These are phyloP conservation scores for Anthostomella pinea DNA, from an alignment of 2,329 filamentous ascomycete species.

Conservation along the genomic window DNA sequence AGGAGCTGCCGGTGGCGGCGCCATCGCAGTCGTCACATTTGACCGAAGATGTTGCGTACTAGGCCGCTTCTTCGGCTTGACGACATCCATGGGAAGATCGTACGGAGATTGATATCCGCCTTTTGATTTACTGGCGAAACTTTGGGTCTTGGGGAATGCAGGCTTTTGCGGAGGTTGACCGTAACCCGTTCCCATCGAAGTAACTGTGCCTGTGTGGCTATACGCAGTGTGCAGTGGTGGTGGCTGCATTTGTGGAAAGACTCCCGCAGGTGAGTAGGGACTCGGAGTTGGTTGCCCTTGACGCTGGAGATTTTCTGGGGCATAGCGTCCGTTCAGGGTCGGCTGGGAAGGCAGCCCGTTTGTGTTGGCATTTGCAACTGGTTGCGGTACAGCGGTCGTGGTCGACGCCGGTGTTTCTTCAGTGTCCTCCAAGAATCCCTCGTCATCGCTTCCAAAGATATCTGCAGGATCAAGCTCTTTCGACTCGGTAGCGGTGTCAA, in stretches of 20 bases:
- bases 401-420: conserved; percentile 34
- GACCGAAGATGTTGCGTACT: conserved; percentile 53
- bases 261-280: conserved; percentile 49
- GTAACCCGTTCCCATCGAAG: conserved; percentile 34
- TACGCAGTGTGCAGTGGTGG: conserved; percentile 27
- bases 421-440: conserved; percentile 77
- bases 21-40: conserved; percentile 17
- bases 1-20: conserved; percentile 49
- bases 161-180: conserved; percentile 39
- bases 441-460: conserved; percentile 79
- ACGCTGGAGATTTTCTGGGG: conserved; percentile 26
- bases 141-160: conserved; percentile 63
- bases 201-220: conserved; percentile 25
- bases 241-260: conserved; percentile 22
- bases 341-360: conserved; percentile 21
- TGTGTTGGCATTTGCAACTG: conserved; percentile 5
- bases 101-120: conserved; percentile 93
- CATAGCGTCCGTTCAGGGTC: conserved; percentile 35
- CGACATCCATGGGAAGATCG: conserved; percentile 87
- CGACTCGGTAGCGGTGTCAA: conserved; percentile 47
- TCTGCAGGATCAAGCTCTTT: conserved; percentile 58
- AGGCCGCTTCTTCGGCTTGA: conserved; percentile 65
- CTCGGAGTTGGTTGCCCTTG: conserved; percentile 30
- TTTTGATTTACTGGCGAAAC: conserved; percentile 87
- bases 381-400: conserved; percentile 10